Evolutionary conservation across 108 stramenopile species (phyloP).

Genomic region (Epipyxis sp.): DNA sequence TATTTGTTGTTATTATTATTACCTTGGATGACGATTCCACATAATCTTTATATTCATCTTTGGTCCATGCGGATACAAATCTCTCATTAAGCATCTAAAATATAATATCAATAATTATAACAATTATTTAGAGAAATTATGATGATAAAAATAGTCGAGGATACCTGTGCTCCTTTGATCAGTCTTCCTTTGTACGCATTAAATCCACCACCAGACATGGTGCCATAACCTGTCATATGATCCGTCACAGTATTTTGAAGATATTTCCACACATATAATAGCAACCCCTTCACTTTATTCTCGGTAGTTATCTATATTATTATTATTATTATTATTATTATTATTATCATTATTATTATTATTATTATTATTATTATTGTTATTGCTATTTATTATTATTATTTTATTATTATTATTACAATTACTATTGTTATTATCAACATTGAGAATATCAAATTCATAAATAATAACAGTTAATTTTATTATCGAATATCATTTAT

Average conservation of each 20-base stretch:
- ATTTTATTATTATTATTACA: too few species aligned
- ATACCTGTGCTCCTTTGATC: constrained; percentile 16
- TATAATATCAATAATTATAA: neutral
- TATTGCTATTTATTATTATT: too few species aligned
- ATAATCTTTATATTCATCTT: constrained; percentile 22
- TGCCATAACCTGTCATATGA: constrained; percentile 26
- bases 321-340: too few species aligned
- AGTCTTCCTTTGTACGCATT: constrained; percentile 19
- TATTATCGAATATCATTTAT: too few species aligned
- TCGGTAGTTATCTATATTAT: neutral
- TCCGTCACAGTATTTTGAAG: neutral
- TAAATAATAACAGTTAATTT: too few species aligned
- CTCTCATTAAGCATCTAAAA: constrained; percentile 12
- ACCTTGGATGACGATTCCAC: neutral
- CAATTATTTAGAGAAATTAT: neutral
- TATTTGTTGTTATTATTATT: neutral
- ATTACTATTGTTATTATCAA: too few species aligned
- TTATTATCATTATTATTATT: constrained; percentile 11
- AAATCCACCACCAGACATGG: constrained; percentile 19
- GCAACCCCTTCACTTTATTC: constrained; percentile 17
- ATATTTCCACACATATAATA: constrained; percentile 13
- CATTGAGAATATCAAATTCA: too few species aligned
- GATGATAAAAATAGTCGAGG: neutral
- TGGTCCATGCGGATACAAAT: constrained; percentile 27
- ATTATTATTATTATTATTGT: too few species aligned